Evolutionary conservation across 371 early-diverging fungal genomes (phyloP).

Genomic region (Mucor ambiguus): DNA sequence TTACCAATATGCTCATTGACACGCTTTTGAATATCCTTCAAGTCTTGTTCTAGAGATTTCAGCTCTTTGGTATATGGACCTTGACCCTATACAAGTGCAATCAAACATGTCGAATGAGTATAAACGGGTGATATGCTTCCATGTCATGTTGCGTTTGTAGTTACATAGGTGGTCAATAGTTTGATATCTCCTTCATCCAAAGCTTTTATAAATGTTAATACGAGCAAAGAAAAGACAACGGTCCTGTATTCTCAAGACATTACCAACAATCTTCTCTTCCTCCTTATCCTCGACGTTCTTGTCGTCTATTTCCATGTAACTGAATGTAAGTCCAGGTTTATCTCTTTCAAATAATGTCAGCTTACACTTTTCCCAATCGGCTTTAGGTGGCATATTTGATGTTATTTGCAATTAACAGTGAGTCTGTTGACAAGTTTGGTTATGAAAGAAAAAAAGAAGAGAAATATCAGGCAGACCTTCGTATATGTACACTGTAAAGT

Average conservation of each 20-base stretch:
- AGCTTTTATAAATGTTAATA: conserved; percentile 42
- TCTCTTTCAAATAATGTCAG: background rate
- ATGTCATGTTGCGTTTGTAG: conserved; percentile 9
- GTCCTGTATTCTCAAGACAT: background rate
- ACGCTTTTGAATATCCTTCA: conserved; percentile 94
- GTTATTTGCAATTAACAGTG: conserved; percentile 3
- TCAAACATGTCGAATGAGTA: background rate
- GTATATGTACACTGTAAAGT: conserved; percentile 8
- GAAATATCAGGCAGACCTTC: background rate
- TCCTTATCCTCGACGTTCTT: conserved; percentile 78
- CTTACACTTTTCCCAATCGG: conserved; percentile 97
- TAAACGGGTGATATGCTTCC: background rate
- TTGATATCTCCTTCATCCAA: conserved; percentile 98
- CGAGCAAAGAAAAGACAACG: background rate
- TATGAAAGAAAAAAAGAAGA: conserved; percentile 1
- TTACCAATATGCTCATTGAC: conserved; percentile 97
- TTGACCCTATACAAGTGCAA: conserved; percentile 75
- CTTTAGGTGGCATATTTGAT: conserved; percentile 28
- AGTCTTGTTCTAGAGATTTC: conserved; percentile 88
- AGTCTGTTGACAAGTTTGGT: conserved; percentile 1
- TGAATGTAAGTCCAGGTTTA: background rate
- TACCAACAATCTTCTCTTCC: conserved; percentile 92
- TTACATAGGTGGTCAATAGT: conserved; percentile 89
- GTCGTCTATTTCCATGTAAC: conserved; percentile 61
- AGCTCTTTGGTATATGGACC: conserved; percentile 96